These are phyloP conservation scores for Fusarium euwallaceae DNA, from an alignment of 2,329 filamentous ascomycete species.

Conservation along the genomic window DNA sequence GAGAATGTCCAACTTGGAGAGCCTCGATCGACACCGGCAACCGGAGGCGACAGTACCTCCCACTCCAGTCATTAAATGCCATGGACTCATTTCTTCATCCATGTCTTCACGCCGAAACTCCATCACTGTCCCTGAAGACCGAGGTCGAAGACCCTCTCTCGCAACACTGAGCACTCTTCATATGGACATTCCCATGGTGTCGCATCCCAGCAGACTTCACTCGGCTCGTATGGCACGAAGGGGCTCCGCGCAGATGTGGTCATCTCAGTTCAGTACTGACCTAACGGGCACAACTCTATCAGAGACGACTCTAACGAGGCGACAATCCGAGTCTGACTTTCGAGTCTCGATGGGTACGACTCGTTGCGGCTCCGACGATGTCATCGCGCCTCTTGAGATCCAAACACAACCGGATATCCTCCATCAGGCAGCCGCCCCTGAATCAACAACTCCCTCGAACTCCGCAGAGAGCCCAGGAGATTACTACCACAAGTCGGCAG, in stretches of 20 bases:
- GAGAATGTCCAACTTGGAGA: constrained; percentile 23
- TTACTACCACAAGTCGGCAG: constrained; percentile 19
- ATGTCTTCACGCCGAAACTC: constrained; percentile 36
- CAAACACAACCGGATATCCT: constrained; percentile 14
- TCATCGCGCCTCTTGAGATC: constrained; percentile 6
- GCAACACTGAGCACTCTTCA: constrained; percentile 36
- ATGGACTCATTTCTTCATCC: constrained; percentile 51
- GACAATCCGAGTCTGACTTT: constrained; percentile 27
- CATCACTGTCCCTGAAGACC: constrained; percentile 16
- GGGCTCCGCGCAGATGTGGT: constrained; percentile 39
- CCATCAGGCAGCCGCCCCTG: background rate
- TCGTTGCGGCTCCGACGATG: constrained; percentile 21
- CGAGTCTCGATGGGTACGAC: constrained; percentile 22
- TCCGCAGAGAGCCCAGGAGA: constrained; percentile 1
- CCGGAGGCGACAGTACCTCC: constrained; percentile 37
- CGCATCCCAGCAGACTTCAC: constrained; percentile 26
- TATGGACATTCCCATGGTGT: constrained; percentile 15
- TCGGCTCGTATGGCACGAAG: constrained; percentile 23
- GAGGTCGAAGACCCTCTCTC: constrained; percentile 21
- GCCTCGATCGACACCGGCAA: constrained; percentile 19
- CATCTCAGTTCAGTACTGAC: constrained; percentile 30
- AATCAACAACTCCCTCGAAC: constrained; percentile 6
- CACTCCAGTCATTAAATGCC: constrained; percentile 49
- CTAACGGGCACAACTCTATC: constrained; percentile 7
- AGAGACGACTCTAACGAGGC: background rate